phyloP scores from a whole-genome alignment of 805 yeast species.

The Metschnikowia kofuensis region DNA sequence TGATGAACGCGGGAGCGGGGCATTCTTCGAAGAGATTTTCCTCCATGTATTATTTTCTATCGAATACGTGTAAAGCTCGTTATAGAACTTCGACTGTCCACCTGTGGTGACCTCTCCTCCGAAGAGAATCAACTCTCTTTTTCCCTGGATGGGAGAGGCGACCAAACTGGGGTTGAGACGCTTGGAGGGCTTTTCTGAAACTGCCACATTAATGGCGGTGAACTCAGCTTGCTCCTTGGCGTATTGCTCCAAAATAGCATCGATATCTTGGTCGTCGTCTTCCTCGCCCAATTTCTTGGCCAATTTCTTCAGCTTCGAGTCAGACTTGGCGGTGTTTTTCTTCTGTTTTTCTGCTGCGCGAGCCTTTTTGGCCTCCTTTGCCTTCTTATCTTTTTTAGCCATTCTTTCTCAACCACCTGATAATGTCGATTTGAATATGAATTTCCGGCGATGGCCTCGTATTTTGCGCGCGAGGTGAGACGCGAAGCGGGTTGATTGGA shows the following conservation, averaged over 20 bases:
- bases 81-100: slow-evolving; percentile 64
- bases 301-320: slow-evolving; percentile 66
- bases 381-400: slow-evolving; percentile 87
- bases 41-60: slow-evolving; percentile 83
- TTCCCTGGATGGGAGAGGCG: slow-evolving; percentile 71
- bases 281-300: slow-evolving; percentile 75
- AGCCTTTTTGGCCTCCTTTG: slow-evolving; percentile 89
- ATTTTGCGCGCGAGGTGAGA: neutral
- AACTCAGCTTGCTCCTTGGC: slow-evolving; percentile 78
- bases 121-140: slow-evolving; percentile 74
- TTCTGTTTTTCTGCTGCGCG: slow-evolving; percentile 78
- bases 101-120: slow-evolving; percentile 79
- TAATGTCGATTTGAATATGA: too few species aligned
- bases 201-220: slow-evolving; percentile 63
- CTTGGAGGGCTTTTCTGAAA: slow-evolving; percentile 57
- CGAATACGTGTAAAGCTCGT: slow-evolving; percentile 72
- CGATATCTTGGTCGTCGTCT: slow-evolving; percentile 84
- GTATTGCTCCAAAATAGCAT: slow-evolving; percentile 72
- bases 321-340: slow-evolving; percentile 74
- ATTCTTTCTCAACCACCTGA: slow-evolving; percentile 30
- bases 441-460: neutral
- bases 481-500: neutral
- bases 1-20: slow-evolving; percentile 91
- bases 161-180: slow-evolving; percentile 75
- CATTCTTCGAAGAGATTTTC: slow-evolving; percentile 69